A percentile compares a stretch with the other conserved stretches of the same genome.
phyloP scores from a whole-genome alignment of 1,139 yeast species.

The Blastobotrys ciferrii region DNA sequence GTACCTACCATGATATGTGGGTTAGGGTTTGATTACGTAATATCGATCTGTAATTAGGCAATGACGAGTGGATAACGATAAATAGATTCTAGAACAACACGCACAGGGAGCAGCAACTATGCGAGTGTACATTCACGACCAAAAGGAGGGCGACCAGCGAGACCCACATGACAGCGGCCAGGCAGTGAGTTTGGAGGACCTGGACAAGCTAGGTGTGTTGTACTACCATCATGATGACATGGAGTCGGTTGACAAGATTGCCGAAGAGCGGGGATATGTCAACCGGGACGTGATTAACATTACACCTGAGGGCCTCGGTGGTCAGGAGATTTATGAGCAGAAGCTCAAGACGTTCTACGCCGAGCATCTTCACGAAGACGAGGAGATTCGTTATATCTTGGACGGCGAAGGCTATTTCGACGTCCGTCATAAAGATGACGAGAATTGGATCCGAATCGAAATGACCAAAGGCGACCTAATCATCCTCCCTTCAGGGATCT shows the following conservation, averaged over 20 bases:
- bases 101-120: too few relatives aligned
- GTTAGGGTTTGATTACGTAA: too few relatives aligned
- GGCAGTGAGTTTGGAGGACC: constrained; percentile 48
- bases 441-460: constrained; percentile 72
- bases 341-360: constrained; percentile 72
- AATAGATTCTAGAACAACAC: too few relatives aligned
- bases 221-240: constrained; percentile 54
- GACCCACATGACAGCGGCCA: constrained; percentile 68
- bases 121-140: constrained; percentile 66
- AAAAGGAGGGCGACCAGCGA: constrained; percentile 62
- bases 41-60: too few relatives aligned
- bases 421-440: constrained; percentile 63
- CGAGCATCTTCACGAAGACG: constrained; percentile 96
- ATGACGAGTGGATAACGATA: too few relatives aligned
- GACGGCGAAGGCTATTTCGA: constrained; percentile 95
- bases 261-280: constrained; percentile 67
- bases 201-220: constrained; percentile 66
- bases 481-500: constrained; percentile 79
- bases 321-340: constrained; percentile 58
- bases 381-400: constrained; percentile 84
- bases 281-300: constrained; percentile 74
- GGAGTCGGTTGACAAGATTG: constrained; percentile 64
- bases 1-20: too few relatives aligned
- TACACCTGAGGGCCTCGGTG: constrained; percentile 60
- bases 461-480: constrained; percentile 62